Conservation (phyloP, 2,329 filamentous ascomycete genomes). For the Botrytis cinerea region DNA sequence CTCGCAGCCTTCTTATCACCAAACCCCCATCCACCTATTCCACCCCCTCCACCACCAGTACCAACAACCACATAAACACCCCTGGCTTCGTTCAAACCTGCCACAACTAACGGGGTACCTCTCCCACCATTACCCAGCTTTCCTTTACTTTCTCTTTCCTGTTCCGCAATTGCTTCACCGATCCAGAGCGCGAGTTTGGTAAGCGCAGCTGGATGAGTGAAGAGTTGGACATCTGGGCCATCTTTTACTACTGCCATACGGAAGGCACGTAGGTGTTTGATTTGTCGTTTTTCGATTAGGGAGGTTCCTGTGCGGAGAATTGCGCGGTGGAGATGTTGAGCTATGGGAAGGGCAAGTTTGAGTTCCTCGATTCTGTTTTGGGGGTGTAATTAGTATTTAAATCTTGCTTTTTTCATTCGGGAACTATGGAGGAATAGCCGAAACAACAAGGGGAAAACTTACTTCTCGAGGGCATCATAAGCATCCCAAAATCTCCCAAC, state of each 20-base stretch:
- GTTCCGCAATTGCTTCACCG: constrained; percentile 85
- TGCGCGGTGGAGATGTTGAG: constrained; percentile 85
- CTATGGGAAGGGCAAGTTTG: constrained; percentile 74
- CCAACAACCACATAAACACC: constrained; percentile 93
- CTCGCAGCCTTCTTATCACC: constrained; percentile 66
- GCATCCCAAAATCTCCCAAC: constrained; percentile 69
- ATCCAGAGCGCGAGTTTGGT: constrained; percentile 95
- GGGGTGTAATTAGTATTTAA: constrained; percentile 45
- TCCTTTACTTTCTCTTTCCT: constrained; percentile 76
- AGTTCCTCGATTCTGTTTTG: constrained; percentile 68
- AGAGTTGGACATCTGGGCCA: constrained; percentile 85
- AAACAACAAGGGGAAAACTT: constrained; percentile 25
- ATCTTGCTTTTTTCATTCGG: constrained; percentile 39
- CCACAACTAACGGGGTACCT: constrained; percentile 85
- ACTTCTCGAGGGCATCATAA: constrained; percentile 72
- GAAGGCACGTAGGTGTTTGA: constrained; percentile 88
- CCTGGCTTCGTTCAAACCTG: constrained; percentile 81
- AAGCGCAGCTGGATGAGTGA: constrained; percentile 87
- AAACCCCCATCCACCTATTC: constrained; percentile 64
- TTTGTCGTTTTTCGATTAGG: constrained; percentile 89
- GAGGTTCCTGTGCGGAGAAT: constrained; percentile 92
- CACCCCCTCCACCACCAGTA: constrained; percentile 77
- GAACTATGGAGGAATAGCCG: neutral
- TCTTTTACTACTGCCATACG: constrained; percentile 96
- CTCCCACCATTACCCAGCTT: constrained; percentile 67